Base-by-base conservation (phyloP, 2,329 filamentous ascomycete genomes). In the Colletotrichum camelliae region DNA sequence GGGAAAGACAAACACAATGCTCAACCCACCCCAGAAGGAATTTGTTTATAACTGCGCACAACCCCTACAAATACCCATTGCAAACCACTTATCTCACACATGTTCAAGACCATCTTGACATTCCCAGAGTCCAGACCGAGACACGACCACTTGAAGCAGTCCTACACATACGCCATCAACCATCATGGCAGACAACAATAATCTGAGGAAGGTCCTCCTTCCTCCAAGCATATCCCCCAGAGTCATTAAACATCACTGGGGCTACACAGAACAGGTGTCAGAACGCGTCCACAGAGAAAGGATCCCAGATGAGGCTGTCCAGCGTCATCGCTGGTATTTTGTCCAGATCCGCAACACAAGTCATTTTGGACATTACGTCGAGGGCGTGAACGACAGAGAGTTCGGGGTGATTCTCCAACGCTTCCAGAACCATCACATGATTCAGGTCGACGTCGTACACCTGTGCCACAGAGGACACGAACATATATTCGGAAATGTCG, bases 391-490 rank as follows among this genome's bases (percentile, higher is more conserved):
- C 1, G 13, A 21, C 18, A 21, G 43, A 52, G 43, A 52, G 43
- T 21, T 52, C 39, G n/a, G n/a, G 18, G 18, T 48, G 18, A 48
- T 48, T 2, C 1, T 18, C 39, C 0, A 1, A 2, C 0, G 9
- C 18, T 48, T 48, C 1, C 3, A 18, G n/a, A 18, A 1, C 18
- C 39, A n/a, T 48, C 9, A 1, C 5, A 48, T 48, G 39, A 2
- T 29, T 7, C 5, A 29, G 5, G 29, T 48, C 39, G 10, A 48
- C 1, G 39, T 48, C 39, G 39, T n/a, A 48, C 1, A n/a, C 9
- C 18, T 0, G 39, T 48, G 39, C n/a, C 39, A 0, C 6, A 12
- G 0, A n/a, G 39, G 39, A n/a, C 39, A 1, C 3, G 0, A 1
- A n/a, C 18, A 48, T 8, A 2, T 0, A n/a, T 18, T 9, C 39